Evolutionary conservation across 2,329 filamentous ascomycete genomes (phyloP), one percentile per base, ranked within the genome.

Genomic region (Fusarium buxicola): DNA sequence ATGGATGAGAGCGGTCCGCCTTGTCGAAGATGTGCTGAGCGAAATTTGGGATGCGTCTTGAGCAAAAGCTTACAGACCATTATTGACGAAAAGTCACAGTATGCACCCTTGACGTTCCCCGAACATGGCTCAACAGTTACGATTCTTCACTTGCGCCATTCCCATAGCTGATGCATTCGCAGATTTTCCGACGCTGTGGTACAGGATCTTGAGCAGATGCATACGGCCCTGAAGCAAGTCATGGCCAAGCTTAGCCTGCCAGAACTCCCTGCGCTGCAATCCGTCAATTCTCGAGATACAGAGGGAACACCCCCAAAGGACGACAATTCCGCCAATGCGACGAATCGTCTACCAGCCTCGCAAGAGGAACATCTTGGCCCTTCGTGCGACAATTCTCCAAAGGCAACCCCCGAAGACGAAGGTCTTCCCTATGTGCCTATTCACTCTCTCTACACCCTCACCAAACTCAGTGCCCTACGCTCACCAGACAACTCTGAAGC

Each of bases 1-100:
- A 79, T 79, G 76, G 76, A 78, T 41, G 74, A 77, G 31, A 72
- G 68, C 24, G 76, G 76, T 1, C 76, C 77, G 3, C 76, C 76
- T 4, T 79, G 77, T 58, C 70, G 73, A 5, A 68, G 77, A 51
- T 79, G 77, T 40, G 58, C 70, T 15, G 75, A 78, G 54, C 61
- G 74, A 12, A 75, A 74, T 34, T 58, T 79, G 25, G 72, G 72
- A 1, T 79, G 77, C 43, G 75, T 78, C 2, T 55, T 79, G 44
- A 77, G 77, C 40, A 79, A 79, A 69, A 78, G 76, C 40, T 66
- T 79, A 3, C 77, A 79, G 58, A 79, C 74, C 2, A 73, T 79
- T 18, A 78, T 79, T 30, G 76, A 77, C 59, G 77, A 79, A 59
- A 75, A 76, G 54, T 73, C 74, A 30, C 75, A 77, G 75, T 77